A percentile compares a stretch with the other conserved stretches of the same genome.
These are phyloP conservation scores for Candida railenensis DNA, from an alignment of 805 yeast genomes.

Conservation along the genomic window DNA sequence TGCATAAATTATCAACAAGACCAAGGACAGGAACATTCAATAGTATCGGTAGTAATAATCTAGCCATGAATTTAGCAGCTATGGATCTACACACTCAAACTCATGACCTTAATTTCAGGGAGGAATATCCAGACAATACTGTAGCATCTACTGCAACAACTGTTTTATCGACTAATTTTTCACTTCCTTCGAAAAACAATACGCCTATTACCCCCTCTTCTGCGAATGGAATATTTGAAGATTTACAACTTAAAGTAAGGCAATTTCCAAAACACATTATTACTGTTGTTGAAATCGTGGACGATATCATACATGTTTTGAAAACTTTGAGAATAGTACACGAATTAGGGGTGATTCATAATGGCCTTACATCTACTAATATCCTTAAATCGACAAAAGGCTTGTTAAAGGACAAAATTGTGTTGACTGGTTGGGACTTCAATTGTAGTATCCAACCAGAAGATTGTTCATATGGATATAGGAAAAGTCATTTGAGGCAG, in stretches of 20 bases:
- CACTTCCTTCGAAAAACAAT: background rate
- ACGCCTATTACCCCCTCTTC: background rate
- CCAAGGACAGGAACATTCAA: background rate
- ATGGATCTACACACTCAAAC: background rate
- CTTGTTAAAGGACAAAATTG: conserved; percentile 21
- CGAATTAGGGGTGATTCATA: conserved; percentile 44
- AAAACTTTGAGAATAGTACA: conserved; percentile 31
- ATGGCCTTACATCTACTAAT: conserved; percentile 42
- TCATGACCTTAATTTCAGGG: too few relatives aligned
- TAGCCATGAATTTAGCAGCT: background rate
- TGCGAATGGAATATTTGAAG: conserved; percentile 10
- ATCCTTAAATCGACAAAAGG: conserved; percentile 35
- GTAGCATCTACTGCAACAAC: too few relatives aligned
- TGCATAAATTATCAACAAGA: background rate
- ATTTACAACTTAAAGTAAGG: conserved; percentile 12
- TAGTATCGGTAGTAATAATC: background rate
- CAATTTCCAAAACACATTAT: conserved; percentile 17
- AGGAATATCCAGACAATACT: too few relatives aligned
- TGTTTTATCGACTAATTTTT: too few relatives aligned
- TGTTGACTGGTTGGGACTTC: conserved; percentile 49
- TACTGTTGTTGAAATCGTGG: conserved; percentile 18
- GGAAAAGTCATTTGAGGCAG: conserved; percentile 38
- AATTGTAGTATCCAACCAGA: conserved; percentile 41
- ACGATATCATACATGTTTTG: conserved; percentile 22
- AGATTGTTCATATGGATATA: conserved; percentile 39